phyloP scores from a whole-genome alignment of 495 filamentous ascomycete genomes.

The Xylaria cubensis region DNA sequence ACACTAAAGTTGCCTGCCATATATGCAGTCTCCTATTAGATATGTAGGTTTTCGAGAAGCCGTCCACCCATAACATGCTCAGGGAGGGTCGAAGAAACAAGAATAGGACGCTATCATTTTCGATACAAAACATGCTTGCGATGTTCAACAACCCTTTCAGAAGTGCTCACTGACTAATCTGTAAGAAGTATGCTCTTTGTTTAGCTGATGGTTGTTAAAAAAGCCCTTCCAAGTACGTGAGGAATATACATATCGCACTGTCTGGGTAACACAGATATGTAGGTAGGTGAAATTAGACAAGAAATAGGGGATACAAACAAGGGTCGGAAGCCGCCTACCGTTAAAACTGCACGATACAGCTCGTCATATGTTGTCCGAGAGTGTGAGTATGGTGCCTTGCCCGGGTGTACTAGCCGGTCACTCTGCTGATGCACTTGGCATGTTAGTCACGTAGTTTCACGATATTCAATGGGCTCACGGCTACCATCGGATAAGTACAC shows the following conservation, averaged over 20 bases:
- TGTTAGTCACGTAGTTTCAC: neutral
- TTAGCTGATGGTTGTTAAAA: neutral
- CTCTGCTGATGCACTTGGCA: constrained; percentile 5
- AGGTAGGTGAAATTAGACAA: no score
- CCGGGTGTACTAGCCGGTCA: neutral
- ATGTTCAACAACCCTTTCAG: neutral
- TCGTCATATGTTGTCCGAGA: neutral
- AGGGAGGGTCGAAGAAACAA: neutral
- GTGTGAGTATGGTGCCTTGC: neutral
- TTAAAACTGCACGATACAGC: neutral
- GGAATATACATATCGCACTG: neutral
- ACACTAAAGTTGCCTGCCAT: neutral
- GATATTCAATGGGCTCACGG: constrained; percentile 5
- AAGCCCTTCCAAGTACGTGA: neutral
- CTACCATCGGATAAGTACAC: neutral
- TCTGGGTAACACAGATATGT: neutral
- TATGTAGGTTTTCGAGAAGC: neutral
- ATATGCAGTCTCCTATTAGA: neutral
- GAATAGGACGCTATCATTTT: neutral
- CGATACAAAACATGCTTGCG: neutral
- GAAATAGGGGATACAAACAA: neutral
- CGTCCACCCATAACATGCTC: no score
- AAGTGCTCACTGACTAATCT: neutral
- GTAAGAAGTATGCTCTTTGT: neutral
- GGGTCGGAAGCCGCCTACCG: neutral